Evolutionary conservation across 1,284 basidiomycete species (phyloP).

Genomic region (Veloboletus limbatus): DNA sequence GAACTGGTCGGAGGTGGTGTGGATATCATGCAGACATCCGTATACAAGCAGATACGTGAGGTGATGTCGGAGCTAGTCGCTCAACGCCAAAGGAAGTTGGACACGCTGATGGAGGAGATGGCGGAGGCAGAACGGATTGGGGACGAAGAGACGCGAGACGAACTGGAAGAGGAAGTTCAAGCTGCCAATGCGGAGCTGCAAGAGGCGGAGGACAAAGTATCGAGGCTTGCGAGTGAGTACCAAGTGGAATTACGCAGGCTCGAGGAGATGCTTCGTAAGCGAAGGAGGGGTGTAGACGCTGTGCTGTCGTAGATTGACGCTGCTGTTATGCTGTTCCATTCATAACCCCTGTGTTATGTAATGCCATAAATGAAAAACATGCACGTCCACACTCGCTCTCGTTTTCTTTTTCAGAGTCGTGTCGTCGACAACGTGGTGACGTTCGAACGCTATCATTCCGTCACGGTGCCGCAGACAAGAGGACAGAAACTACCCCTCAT

Average conservation of each 20-base stretch:
- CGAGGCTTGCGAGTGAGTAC: slow-evolving; percentile 26
- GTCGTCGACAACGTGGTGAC: not conserved
- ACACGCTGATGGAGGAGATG: slow-evolving; percentile 22
- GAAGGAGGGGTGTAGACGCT: not conserved
- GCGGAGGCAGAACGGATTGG: slow-evolving; percentile 25
- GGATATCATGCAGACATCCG: slow-evolving; percentile 36
- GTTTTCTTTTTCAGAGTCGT: not conserved
- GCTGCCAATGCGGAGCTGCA: slow-evolving; percentile 21
- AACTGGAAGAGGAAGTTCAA: slow-evolving; percentile 28
- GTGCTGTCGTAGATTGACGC: too few relatives aligned
- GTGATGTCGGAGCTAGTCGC: slow-evolving; percentile 30
- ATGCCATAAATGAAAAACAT: too few relatives aligned
- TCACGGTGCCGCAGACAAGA: slow-evolving; percentile 6
- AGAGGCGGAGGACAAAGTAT: slow-evolving; percentile 24
- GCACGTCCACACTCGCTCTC: too few relatives aligned
- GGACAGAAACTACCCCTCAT: not conserved
- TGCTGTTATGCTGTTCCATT: not conserved
- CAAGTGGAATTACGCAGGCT: slow-evolving; percentile 27
- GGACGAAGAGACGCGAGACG: slow-evolving; percentile 33
- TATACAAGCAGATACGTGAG: slow-evolving; percentile 28
- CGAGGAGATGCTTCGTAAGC: slow-evolving; percentile 24
- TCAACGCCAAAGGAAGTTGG: slow-evolving; percentile 38
- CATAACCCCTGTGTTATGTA: not conserved
- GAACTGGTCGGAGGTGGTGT: slow-evolving; percentile 38
- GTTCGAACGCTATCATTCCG: not conserved